Evolutionary conservation across 306 rosid genomes (phyloP), one percentile per base, ranked within the genome.

Genomic region (Chamaecrista fasciculata): DNA sequence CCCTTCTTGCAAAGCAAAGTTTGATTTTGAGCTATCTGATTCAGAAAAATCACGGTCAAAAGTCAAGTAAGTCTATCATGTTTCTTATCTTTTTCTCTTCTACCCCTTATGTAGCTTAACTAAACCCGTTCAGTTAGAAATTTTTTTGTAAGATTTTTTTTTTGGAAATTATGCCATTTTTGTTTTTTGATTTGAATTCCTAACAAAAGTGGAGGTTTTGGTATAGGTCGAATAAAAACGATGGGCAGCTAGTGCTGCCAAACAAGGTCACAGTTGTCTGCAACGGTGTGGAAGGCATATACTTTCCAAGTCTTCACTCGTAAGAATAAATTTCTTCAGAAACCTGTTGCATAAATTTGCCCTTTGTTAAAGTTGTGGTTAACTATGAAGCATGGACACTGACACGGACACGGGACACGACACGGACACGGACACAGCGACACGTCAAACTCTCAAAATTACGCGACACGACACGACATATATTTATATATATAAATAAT

Each of bases 251-350:
- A 60, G 75, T 80, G 78, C 84, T 81, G 70, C 86, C 94, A 52
- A 85, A 85, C 86, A 93, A 90, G 76, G 98, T 93, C 78, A 82
- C 85, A 52, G 98, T 93, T 77, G 81, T 93, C 77, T 90, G 97
- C 89, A 90, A 90, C 61, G 85, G 85, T 34, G 84, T 93, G 75
- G 89, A 93, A 82, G 98, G 98, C 82, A 58, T 79, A 80, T 93
- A 93, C 76, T 90, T 90, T 88, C 93, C 98, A 50, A 90, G 97
- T 81, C 97, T 93, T 80, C 98, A 93, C 84, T 74, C 71, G 98
- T 93, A 88, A 88, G 98, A 75, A 24, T 20, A 64, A 47, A 23
- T 61, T 34, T 12, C 50, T 46, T 73, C 59, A 64, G 6, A 51
- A 77, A 12, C 29, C 37, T 75, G 58, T 51, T 49, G 23, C 64